Base-by-base conservation (phyloP, 805 yeast species). In the Hanseniaspora singularis region DNA sequence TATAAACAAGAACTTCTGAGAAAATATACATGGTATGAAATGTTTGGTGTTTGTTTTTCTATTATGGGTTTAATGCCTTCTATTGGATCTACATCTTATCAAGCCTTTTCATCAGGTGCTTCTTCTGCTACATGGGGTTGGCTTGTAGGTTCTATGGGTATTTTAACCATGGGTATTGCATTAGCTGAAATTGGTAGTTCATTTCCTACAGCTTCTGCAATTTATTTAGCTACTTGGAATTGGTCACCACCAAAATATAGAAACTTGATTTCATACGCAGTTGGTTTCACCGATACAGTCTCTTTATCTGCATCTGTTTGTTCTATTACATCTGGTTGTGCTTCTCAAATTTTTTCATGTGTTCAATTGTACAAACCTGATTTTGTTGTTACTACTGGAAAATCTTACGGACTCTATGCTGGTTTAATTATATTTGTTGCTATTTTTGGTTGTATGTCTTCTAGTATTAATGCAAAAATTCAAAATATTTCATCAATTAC, bases 201-300 rank as follows among this genome's bases (percentile, higher is more conserved):
- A 2, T 69, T 76, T 52, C 86, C 87, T 19, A 80, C 85, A 3
- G 71, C 79, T 10, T 85, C 86, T 37, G 86, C 86, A 14, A 65
- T 79, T 12, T 80, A 77, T 54, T 74, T 70, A 61, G 75, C 79
- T 73, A 71, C 79, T 10, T 73, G 65, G 58, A 69, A 74, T 55
- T 78, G 74, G 60, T 77, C 84, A 15, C 84, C 82, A 1, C 68
- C 63, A 31, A 51, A 53, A 5, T 53, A 64, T 28, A 67, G 72
- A 54, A 69, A 69, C 15, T 71, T 75, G 1, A 58, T 77, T 20
- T 72, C 78, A 32, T 79, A 70, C 57, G 57, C 78, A 43, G 73
- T 79, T 51, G 88, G 85, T 5, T 70, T 76, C 52, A 69, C 80
- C n/a, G 79, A 79, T 57, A 67, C 83, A 1, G 59, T 80, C 52